A percentile compares a stretch with the other conserved stretches of the same genome.
Evolutionary conservation across 305 asterid species (phyloP).

Genomic region (Solanum chacoense): DNA sequence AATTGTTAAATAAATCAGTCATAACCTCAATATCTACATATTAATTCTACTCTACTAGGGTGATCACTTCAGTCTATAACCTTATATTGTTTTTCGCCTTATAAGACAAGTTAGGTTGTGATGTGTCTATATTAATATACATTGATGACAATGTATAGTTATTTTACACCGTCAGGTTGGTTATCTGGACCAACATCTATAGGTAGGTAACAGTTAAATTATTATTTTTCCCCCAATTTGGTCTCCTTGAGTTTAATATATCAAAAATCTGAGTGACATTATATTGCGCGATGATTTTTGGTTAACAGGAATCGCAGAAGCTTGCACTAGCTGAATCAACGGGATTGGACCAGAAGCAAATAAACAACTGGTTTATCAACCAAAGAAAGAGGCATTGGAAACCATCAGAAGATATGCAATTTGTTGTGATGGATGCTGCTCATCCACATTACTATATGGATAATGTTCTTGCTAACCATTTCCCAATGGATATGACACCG

Average conservation of each 20-base stretch:
- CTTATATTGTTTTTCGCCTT: background rate
- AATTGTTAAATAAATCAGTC: background rate
- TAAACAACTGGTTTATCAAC: constrained; percentile 55
- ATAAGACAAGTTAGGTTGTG: background rate
- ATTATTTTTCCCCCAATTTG: background rate
- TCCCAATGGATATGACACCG: constrained; percentile 30
- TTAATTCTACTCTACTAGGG: background rate
- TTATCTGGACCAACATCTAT: background rate
- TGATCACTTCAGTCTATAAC: background rate
- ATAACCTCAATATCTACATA: background rate
- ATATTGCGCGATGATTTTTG: background rate
- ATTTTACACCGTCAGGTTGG: background rate
- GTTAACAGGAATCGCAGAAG: constrained; percentile 75
- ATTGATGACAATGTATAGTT: background rate
- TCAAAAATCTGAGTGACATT: background rate
- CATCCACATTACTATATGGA: constrained; percentile 65
- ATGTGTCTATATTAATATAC: background rate
- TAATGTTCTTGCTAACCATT: constrained; percentile 23
- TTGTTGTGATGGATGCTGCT: constrained; percentile 84
- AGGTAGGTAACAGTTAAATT: background rate
- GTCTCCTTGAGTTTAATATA: background rate
- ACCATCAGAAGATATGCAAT: constrained; percentile 89
- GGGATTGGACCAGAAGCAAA: constrained; percentile 60
- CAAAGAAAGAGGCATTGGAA: constrained; percentile 80
- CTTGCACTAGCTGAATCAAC: constrained; percentile 81